Evolutionary conservation across 2,329 filamentous ascomycete species (phyloP), one percentile per base, ranked within the genome.

Genomic region (Sarocladium kiliense): DNA sequence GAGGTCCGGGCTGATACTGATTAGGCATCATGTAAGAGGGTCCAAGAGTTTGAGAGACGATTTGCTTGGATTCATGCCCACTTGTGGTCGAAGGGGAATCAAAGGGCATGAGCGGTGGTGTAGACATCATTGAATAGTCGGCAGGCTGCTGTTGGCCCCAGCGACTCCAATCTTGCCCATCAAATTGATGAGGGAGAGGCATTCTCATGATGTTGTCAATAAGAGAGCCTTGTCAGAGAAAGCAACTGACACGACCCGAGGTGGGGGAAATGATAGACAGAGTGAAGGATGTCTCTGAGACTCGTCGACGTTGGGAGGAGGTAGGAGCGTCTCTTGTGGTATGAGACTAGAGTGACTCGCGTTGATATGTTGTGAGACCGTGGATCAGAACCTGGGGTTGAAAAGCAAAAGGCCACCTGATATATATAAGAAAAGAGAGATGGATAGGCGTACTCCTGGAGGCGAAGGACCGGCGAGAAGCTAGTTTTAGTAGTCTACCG

Each of bases 81-180:
- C 73, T 58, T 44, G 65, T 64, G 45, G 68, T 62, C 11, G 68
- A 58, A 58, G 75, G 72, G 9, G 75, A 69, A 62, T 80, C 76
- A 66, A 80, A 84, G 7, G 73, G 70, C 60, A 82, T 69, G 60
- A 81, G 70, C 23, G 68, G 44, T 21, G 44, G 44, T 32, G 44
- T 49, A n/a, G 44, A 4, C 72, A 82, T 76, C 66, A 79, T 73
- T 57, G 64, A 58, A 61, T 79, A 81, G 36, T 78, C 76, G 50
- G 67, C 62, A 14, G 68, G 70, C 44, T 80, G 74, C 41, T 81
- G 78, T 57, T 77, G 68, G 60, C 75, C 68, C 77, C 79, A 83
- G 61, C 78, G 78, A 62, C 73, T 76, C 82, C 82, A 85, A 69
- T 68, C 71, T 60, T 71, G 63, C 47, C 70, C 70, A 57, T 74